phyloP scores from a whole-genome alignment of 2,329 filamentous ascomycete genomes.

The Grosmannia penicillata region DNA sequence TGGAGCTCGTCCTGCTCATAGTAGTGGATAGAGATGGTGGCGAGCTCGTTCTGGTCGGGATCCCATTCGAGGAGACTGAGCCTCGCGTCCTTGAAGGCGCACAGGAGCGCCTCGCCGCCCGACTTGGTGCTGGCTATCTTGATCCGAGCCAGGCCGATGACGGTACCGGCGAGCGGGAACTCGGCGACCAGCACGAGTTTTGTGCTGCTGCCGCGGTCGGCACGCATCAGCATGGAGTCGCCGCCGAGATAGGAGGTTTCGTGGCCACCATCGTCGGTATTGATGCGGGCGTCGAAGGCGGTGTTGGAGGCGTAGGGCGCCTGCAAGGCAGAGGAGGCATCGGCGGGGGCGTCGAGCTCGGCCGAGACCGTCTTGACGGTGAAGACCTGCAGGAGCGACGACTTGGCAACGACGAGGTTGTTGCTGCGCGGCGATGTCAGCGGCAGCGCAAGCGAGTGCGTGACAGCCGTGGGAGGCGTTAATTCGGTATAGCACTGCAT shows the following conservation, averaged over 20 bases:
- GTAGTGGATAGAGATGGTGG: slow-evolving; percentile 90
- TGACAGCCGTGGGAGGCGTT: slow-evolving; percentile 84
- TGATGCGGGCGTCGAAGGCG: slow-evolving; percentile 33
- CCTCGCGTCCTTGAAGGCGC: slow-evolving; percentile 84
- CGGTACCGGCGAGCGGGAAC: slow-evolving; percentile 67
- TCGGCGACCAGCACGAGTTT: slow-evolving; percentile 79
- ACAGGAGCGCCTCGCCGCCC: slow-evolving; percentile 67
- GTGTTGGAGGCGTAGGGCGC: not conserved
- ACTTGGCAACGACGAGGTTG: slow-evolving; percentile 85
- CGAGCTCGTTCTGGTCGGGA: slow-evolving; percentile 59
- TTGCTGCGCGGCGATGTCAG: slow-evolving; percentile 62
- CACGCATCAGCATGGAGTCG: slow-evolving; percentile 44
- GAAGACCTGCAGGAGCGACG: slow-evolving; percentile 87
- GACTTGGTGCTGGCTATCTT: slow-evolving; percentile 59
- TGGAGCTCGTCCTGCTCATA: slow-evolving; percentile 90
- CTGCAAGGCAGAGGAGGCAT: slow-evolving; percentile 19
- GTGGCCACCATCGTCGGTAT: slow-evolving; percentile 49
- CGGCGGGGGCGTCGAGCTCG: slow-evolving; percentile 37
- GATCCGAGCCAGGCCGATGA: slow-evolving; percentile 69
- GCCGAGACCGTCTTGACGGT: slow-evolving; percentile 51
- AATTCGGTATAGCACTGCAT: slow-evolving; percentile 99
- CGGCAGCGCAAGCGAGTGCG: slow-evolving; percentile 66
- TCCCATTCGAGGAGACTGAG: slow-evolving; percentile 92
- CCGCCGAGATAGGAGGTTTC: slow-evolving; percentile 51
- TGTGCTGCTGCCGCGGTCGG: slow-evolving; percentile 50